These are phyloP conservation scores for Angophora floribunda DNA, from an alignment of 345 rosid genomes.

Conservation along the genomic window DNA sequence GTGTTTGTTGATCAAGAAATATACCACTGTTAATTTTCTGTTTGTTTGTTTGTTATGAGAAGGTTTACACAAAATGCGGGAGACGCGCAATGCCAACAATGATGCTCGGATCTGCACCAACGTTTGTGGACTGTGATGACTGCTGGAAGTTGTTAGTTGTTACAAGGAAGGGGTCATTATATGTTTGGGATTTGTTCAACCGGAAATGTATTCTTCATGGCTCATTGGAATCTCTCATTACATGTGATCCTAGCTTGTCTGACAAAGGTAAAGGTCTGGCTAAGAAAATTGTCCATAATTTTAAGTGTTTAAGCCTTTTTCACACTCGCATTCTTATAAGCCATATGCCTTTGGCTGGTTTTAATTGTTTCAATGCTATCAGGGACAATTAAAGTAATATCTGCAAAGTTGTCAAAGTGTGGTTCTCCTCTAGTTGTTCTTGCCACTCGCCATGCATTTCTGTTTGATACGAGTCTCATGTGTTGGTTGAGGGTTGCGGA, in stretches of 20 bases:
- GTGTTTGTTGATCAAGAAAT: not conserved
- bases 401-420: conserved; percentile 86
- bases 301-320: not conserved
- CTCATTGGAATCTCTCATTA: conserved; percentile 68
- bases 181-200: conserved; percentile 82
- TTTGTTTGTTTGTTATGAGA: conserved; percentile 2
- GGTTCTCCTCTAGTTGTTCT: conserved; percentile 94
- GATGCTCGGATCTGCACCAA: conserved; percentile 96
- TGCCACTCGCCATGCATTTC: conserved; percentile 92
- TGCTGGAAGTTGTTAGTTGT: conserved; percentile 85
- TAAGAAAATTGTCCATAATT: not conserved
- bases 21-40: not conserved
- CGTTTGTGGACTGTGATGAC: conserved; percentile 88
- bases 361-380: conserved; percentile 4
- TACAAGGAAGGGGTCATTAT: conserved; percentile 78
- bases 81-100: conserved; percentile 93
- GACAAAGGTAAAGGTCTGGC: conserved; percentile 33
- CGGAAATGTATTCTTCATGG: conserved; percentile 70
- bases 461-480: conserved; percentile 80
- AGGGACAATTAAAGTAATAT: conserved; percentile 85
- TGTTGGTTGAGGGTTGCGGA: conserved; percentile 99
- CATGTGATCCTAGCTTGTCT: conserved; percentile 40
- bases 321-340: not conserved
- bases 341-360: not conserved
- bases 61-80: conserved; percentile 94